Base-by-base conservation (phyloP, 768 basidiomycete genomes). In the Suillus plorans region DNA sequence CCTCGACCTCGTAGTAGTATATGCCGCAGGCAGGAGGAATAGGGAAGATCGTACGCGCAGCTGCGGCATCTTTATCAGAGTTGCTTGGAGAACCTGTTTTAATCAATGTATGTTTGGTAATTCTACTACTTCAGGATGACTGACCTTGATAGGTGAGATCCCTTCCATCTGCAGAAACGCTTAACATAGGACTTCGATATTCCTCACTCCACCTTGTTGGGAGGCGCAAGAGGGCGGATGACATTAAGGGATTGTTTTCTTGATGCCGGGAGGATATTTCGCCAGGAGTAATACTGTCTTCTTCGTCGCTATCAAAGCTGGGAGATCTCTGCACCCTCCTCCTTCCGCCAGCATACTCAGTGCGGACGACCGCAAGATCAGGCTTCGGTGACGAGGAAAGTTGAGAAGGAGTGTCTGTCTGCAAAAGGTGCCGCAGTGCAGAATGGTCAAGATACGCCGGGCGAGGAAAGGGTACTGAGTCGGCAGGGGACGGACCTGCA, bases 1-100 rank as follows among this genome's bases (percentile, higher is more conserved):
- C 86, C 70, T 91, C 87, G 6, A 95, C 87, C 79, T 99, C 97
- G 73, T 90, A 99, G 76, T 99, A 99, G 73, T 94, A 97, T 62
- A 99, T 88, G 28, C 96, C 97, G 69, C 92, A 92, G 13, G 90
- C 88, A 0, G 89, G 82, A 2, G 96, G 96, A 57, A 97, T 90
- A 1, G 90, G 85, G 68, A 86, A 79, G 52, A 85, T 85, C 0
- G 96, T 88, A 60, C 94, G 85, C 5, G 92, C 91, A 49, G 95
- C 84, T 13, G 93, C 92, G 0, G 94, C 94, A 63, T 97, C 95
- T 64, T 87, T 87, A 63, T 95, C 93, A 14, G 86, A 86, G 60
- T 77, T 83, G 64, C 80, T 81, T 10, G 83, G 81, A 14, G 82
- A 76, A 62, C 88, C 87, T 84, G 69, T 70, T 41, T 45, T 36